Evolutionary conservation across 331 rosid species (phyloP).

Genomic region (Malus hybrid): DNA sequence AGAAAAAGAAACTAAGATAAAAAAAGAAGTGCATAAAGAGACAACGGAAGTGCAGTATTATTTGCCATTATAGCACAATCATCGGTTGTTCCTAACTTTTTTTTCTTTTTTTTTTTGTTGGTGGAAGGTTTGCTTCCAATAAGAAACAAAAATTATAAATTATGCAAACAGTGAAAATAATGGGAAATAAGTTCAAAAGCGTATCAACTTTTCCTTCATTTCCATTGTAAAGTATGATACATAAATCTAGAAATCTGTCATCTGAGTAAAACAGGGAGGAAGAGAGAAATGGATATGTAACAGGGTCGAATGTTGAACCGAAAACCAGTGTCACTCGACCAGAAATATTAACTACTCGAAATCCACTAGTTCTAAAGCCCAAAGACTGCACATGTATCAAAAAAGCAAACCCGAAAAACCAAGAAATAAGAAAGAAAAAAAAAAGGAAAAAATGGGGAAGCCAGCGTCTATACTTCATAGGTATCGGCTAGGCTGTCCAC

Average conservation of each 20-base stretch:
- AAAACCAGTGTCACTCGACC: constrained; percentile 30
- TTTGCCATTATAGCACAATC: neutral
- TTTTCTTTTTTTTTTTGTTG: neutral
- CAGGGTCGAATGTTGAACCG: constrained; percentile 11
- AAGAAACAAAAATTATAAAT: neutral
- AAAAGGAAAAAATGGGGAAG: constrained; percentile 16
- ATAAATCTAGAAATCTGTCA: constrained; percentile 20
- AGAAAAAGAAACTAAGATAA: no score
- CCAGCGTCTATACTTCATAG: constrained; percentile 47
- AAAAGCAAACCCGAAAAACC: constrained; percentile 13
- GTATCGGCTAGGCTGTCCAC: constrained; percentile 67
- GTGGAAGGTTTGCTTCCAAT: neutral
- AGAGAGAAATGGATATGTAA: neutral
- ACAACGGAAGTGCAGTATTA: neutral
- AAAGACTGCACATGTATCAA: constrained; percentile 20
- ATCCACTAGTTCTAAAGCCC: neutral
- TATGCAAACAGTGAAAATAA: neutral
- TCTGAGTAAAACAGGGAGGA: constrained; percentile 1
- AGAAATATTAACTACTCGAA: constrained; percentile 11
- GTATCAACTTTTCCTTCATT: constrained; percentile 16
- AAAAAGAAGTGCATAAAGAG: no score
- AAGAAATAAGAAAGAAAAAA: constrained; percentile 13
- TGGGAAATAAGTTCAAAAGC: neutral
- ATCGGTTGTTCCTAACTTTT: neutral
- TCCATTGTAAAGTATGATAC: constrained; percentile 17